A percentile compares a stretch with the other conserved stretches of the same genome.
These are phyloP conservation scores for Triticum turgidum DNA, from an alignment of 176 grass and related monocot genomes.

Conservation along the genomic window DNA sequence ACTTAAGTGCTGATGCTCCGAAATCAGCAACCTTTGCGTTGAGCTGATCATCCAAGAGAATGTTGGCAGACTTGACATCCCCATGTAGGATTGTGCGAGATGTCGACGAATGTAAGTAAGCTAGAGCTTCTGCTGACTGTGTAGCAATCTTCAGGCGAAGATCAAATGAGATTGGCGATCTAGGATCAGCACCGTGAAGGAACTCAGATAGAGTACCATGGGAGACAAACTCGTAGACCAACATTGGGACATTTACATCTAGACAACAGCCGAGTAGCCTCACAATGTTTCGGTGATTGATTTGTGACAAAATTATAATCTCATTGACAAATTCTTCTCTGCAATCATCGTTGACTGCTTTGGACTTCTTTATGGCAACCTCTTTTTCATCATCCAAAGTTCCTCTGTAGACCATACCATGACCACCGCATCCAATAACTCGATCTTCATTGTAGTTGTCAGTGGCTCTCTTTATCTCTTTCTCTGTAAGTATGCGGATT, in stretches of 20 bases:
- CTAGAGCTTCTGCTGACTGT: constrained; percentile 12
- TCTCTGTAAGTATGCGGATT: background rate
- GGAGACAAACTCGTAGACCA: constrained; percentile 4
- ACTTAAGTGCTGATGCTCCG: constrained; percentile 43
- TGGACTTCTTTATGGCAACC: constrained; percentile 4
- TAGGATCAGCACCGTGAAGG: background rate
- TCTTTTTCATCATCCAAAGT: constrained; percentile 4
- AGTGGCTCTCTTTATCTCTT: constrained; percentile 5
- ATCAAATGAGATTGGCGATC: background rate
- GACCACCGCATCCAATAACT: background rate
- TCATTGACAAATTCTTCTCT: constrained; percentile 16
- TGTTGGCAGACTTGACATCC: background rate
- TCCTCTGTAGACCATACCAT: constrained; percentile 13
- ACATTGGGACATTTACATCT: background rate
- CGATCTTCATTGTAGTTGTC: background rate
- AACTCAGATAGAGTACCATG: background rate
- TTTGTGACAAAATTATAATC: background rate
- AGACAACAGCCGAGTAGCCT: background rate
- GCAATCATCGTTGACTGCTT: background rate
- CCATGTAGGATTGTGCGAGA: background rate
- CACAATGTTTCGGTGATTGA: constrained; percentile 16
- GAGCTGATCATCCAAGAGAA: background rate
- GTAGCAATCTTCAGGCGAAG: background rate
- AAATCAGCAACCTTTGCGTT: constrained; percentile 39
- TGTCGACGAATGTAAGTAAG: constrained; percentile 6